These are phyloP conservation scores for Ophiostoma himal-ulmi DNA, from an alignment of 2,329 filamentous ascomycete species.

Conservation along the genomic window DNA sequence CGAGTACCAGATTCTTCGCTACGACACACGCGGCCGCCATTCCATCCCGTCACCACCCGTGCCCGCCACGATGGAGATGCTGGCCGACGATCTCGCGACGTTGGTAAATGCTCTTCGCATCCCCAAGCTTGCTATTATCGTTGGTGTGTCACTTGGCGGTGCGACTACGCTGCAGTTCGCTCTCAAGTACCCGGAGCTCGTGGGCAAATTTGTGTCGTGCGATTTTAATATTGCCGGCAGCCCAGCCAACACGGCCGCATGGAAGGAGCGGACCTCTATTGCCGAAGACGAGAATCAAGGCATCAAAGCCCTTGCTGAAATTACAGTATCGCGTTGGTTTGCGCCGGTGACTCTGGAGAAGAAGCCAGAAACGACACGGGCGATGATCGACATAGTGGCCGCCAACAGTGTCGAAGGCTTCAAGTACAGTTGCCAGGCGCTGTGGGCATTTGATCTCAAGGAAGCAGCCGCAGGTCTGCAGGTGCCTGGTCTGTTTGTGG, in stretches of 20 bases:
- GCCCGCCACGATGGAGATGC: conserved; percentile 55
- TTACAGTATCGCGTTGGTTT: conserved; percentile 75
- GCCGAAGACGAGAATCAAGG: conserved; percentile 51
- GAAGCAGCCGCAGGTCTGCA: conserved; percentile 47
- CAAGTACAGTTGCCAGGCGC: conserved; percentile 58
- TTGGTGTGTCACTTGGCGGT: conserved; percentile 78
- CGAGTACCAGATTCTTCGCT: conserved; percentile 68
- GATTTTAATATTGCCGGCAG: conserved; percentile 73
- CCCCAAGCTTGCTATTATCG: conserved; percentile 56
- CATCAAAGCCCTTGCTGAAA: conserved; percentile 59
- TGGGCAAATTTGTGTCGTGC: conserved; percentile 62
- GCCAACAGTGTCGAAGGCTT: conserved; percentile 66
- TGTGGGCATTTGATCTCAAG: conserved; percentile 66
- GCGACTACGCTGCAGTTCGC: conserved; percentile 70
- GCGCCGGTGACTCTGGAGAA: conserved; percentile 48
- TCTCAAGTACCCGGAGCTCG: conserved; percentile 55
- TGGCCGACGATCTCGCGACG: conserved; percentile 61
- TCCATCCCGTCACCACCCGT: conserved; percentile 41
- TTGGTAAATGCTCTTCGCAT: conserved; percentile 67
- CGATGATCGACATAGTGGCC: conserved; percentile 63
- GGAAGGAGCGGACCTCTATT: conserved; percentile 68
- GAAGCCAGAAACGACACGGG: conserved; percentile 44
- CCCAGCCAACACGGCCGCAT: conserved; percentile 68
- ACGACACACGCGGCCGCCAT: conserved; percentile 67
- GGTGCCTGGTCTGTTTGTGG: conserved; percentile 62